These are phyloP conservation scores for Porogramme epimiltina DNA, from an alignment of 1,284 basidiomycete genomes.

Conservation along the genomic window DNA sequence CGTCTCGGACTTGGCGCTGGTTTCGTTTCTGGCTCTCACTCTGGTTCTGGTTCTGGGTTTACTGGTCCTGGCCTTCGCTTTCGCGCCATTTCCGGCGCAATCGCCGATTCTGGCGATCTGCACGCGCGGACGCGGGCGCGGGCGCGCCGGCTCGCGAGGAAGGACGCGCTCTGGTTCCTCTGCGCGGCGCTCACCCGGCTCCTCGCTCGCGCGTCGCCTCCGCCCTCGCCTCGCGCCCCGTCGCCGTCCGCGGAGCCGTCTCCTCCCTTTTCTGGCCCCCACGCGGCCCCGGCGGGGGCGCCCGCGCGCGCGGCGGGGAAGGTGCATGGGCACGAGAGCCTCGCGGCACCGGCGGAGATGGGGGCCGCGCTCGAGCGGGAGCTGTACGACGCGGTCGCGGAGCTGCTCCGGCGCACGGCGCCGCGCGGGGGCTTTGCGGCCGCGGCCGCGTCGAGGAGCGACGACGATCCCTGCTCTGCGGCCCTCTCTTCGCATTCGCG, in stretches of 20 bases:
- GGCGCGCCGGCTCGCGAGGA: constrained; percentile 42
- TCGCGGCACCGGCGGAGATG: not conserved
- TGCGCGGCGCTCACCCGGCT: constrained; percentile 45
- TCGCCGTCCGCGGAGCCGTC: no score
- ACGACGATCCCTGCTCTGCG: not conserved
- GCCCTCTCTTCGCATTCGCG: not conserved
- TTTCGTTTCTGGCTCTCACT: not conserved
- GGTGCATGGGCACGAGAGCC: no score
- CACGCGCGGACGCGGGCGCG: constrained; percentile 21
- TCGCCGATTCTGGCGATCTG: not conserved
- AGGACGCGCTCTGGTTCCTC: constrained; percentile 58
- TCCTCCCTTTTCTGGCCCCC: not conserved
- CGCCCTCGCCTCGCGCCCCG: constrained; percentile 3
- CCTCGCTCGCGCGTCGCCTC: constrained; percentile 20
- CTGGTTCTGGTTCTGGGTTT: no score
- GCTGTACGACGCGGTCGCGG: constrained; percentile 18
- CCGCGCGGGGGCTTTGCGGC: no score
- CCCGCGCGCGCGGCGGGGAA: not conserved
- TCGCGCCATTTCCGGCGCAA: no score
- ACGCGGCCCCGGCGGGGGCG: not conserved
- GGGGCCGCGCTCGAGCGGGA: constrained; percentile 5
- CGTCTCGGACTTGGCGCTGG: not conserved
- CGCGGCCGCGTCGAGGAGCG: no score
- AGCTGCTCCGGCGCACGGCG: constrained; percentile 18
- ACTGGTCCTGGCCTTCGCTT: not conserved